These are phyloP conservation scores for Globisporangium echinulatum DNA, from an alignment of 352 stramenopile genomes.

Conservation along the genomic window DNA sequence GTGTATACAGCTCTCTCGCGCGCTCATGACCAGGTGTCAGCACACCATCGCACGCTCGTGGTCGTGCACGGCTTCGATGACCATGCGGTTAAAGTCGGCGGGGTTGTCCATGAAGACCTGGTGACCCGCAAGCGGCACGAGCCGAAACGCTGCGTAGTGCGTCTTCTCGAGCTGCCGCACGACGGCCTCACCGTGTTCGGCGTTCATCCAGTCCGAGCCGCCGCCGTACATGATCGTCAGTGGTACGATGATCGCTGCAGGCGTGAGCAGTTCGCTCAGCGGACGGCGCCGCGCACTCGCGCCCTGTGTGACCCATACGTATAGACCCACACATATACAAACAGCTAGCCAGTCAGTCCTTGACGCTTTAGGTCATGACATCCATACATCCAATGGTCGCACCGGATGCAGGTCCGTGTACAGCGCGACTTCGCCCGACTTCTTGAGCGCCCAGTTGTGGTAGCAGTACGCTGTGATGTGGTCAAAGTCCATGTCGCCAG, in stretches of 20 bases:
- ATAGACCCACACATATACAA: not conserved
- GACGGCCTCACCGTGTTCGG: constrained; percentile 48
- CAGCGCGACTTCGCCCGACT: constrained; percentile 64
- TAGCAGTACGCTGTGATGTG: constrained; percentile 75
- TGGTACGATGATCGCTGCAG: constrained; percentile 46
- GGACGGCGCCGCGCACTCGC: constrained; percentile 41
- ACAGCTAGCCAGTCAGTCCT: not conserved
- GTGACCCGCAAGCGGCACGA: constrained; percentile 63
- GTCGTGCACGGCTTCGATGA: constrained; percentile 63
- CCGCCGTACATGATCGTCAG: constrained; percentile 78
- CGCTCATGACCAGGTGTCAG: not conserved
- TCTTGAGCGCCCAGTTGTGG: constrained; percentile 74
- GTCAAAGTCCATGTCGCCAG: constrained; percentile 57
- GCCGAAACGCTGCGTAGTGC: constrained; percentile 58
- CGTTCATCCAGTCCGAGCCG: constrained; percentile 78
- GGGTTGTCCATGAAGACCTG: constrained; percentile 88
- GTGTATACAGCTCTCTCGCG: not conserved
- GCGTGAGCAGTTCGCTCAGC: constrained; percentile 49
- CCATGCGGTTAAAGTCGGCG: constrained; percentile 60
- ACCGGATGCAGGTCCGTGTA: constrained; percentile 74
- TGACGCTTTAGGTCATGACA: not conserved
- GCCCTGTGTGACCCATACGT: constrained; percentile 17
- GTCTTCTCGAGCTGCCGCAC: constrained; percentile 47
- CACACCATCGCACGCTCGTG: constrained; percentile 26
- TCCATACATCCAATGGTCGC: not conserved